Base-by-base conservation (phyloP, 2,329 filamentous ascomycete species). In the Gnomoniopsis smithogilvyi region DNA sequence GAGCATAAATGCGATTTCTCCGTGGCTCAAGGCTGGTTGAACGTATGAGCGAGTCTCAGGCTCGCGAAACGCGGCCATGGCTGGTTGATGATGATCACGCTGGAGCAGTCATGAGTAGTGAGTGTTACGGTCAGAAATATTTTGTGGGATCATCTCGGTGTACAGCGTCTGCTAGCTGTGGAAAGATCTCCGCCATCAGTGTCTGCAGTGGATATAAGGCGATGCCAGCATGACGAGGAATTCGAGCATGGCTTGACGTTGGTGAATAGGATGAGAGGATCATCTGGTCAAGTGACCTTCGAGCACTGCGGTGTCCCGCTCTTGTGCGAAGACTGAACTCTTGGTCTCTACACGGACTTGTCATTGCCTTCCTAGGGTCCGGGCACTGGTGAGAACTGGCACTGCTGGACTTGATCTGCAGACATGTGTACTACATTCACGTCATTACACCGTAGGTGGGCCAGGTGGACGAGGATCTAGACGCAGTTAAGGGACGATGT, bases 271-370 rank as follows among this genome's bases (percentile, higher is more conserved):
- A 14, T 41, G 45, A 26, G 17, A 22, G 10, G 11, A n/a, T 19
- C n/a, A n/a, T 12, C n/a, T 34, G 54, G 49, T 61, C 59, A 61
- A 61, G 59, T 58, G 58, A 58, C 38, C 46, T 49, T 15, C 1
- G 17, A 11, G 11, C 45, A 36, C 45, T 43, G 59, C 21, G 33
- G 54, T 54, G 45, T 54, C 22, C n/a, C 50, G 45, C 22, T 47
- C 36, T 19, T 51, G 19, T n/a, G 34, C 17, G 8, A 41, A 24
- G 49, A 10, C 33, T 6, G 19, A 21, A 36, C 21, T 6, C 34
- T 10, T 21, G 12, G 22, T 41, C 11, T 22, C 11, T 19, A 51
- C 34, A 34, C 12, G 26, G 26, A 4, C 8, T 15, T 19, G 14
- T 24, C 30, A 15, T 22, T 21, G 17, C 30, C 33, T 21, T 19